Evolutionary conservation across 148 eudicot genomes (phyloP).

Genomic region (Camellia lanceoleosa): DNA sequence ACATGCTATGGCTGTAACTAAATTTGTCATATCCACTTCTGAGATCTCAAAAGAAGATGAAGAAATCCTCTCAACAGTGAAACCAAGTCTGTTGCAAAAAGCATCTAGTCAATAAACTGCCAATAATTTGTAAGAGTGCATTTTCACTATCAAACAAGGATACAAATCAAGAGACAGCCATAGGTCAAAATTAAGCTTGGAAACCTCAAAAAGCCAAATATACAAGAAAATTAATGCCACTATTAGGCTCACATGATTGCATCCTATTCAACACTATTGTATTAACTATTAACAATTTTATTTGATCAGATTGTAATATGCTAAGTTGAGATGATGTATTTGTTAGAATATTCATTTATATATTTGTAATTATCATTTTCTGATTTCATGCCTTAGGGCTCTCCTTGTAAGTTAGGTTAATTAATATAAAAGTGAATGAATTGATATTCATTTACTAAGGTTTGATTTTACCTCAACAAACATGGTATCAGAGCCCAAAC

Average conservation of each 20-base stretch:
- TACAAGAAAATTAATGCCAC: not conserved
- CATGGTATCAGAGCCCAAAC: no score
- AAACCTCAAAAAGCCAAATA: not conserved
- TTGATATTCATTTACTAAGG: no score
- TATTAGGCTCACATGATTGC: not conserved
- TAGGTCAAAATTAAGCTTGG: not conserved
- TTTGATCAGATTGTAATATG: not conserved
- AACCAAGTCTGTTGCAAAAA: constrained; percentile 41
- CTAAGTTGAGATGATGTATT: not conserved
- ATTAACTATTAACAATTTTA: not conserved
- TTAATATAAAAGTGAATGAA: no score
- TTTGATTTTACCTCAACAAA: no score
- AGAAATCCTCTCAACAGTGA: constrained; percentile 47
- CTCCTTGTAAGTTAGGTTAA: no score
- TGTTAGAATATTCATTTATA: no score
- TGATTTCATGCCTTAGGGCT: no score
- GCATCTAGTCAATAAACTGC: constrained; percentile 28
- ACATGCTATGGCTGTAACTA: constrained; percentile 28
- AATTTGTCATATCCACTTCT: constrained; percentile 43
- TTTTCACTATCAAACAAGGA: constrained; percentile 2
- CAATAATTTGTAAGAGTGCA: constrained; percentile 9
- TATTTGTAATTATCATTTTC: no score
- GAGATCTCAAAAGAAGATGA: constrained; percentile 58
- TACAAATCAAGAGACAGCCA: not conserved
- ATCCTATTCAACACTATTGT: not conserved